These are phyloP conservation scores for Colletotrichum cordylinicola DNA, from an alignment of 2,329 filamentous ascomycete species.

Conservation along the genomic window DNA sequence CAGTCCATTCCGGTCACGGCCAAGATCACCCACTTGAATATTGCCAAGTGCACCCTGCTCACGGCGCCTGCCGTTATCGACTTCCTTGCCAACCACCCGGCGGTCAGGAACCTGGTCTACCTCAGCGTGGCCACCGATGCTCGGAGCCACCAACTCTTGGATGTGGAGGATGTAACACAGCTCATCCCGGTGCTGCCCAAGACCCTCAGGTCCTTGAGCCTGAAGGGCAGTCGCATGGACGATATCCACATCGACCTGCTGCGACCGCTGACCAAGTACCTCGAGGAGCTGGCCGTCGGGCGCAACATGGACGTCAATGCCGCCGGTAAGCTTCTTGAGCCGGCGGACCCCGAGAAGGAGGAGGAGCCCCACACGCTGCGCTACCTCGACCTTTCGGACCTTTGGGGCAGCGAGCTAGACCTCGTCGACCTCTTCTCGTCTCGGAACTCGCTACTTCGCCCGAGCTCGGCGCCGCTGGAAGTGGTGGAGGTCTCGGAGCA, in stretches of 20 bases:
- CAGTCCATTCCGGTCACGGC: constrained; percentile 75
- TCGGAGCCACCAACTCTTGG: constrained; percentile 74
- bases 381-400: constrained; percentile 80
- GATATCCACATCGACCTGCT: constrained; percentile 68
- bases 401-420: constrained; percentile 66
- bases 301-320: constrained; percentile 70
- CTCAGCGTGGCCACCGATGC: constrained; percentile 77
- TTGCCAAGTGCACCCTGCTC: constrained; percentile 77
- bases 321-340: constrained; percentile 68
- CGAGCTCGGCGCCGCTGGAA: constrained; percentile 70
- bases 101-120: constrained; percentile 70
- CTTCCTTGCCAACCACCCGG: constrained; percentile 75
- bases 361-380: constrained; percentile 64
- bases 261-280: constrained; percentile 69
- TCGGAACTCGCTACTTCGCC: constrained; percentile 61
- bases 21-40: constrained; percentile 76
- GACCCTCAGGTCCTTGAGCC: constrained; percentile 74
- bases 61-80: constrained; percentile 70
- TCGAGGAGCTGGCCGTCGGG: constrained; percentile 79
- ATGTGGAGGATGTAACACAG: constrained; percentile 66
- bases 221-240: constrained; percentile 77
- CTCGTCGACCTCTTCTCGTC: constrained; percentile 57
- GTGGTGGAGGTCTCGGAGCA: constrained; percentile 79
- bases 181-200: constrained; percentile 71
- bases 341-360: constrained; percentile 42